phyloP scores from a whole-genome alignment of 495 filamentous ascomycete genomes.

The Neurospora sp. region DNA sequence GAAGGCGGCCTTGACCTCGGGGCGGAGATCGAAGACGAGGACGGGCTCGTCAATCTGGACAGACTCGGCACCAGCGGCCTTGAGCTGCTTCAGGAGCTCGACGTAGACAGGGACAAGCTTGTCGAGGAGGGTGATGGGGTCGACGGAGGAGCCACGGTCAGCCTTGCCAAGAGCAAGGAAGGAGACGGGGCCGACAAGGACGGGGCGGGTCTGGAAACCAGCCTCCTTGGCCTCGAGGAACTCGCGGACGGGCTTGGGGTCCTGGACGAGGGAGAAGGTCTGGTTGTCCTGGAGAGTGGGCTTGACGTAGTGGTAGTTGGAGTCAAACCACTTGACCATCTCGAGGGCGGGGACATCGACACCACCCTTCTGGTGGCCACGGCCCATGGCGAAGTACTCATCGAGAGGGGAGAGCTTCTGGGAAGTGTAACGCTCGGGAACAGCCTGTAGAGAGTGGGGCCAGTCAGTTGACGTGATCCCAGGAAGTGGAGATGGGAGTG shows the following conservation, averaged over 20 bases:
- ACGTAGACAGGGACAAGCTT: slow-evolving; percentile 88
- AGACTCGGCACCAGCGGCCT: slow-evolving; percentile 85
- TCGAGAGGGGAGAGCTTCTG: slow-evolving; percentile 78
- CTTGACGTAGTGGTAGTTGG: slow-evolving; percentile 99
- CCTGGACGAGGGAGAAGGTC: slow-evolving; percentile 74
- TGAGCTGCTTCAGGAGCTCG: slow-evolving; percentile 81
- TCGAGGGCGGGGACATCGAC: slow-evolving; percentile 91
- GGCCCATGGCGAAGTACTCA: slow-evolving; percentile 98
- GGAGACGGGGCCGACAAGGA: slow-evolving; percentile 89
- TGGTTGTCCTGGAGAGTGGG: slow-evolving; percentile 93
- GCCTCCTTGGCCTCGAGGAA: slow-evolving; percentile 96
- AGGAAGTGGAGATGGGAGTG: not conserved
- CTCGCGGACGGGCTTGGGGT: slow-evolving; percentile 88
- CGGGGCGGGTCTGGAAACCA: slow-evolving; percentile 84
- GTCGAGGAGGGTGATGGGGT: slow-evolving; percentile 85
- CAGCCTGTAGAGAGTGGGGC: slow-evolving; percentile 42
- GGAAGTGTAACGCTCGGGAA: slow-evolving; percentile 82
- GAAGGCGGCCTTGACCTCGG: slow-evolving; percentile 90
- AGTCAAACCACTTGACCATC: slow-evolving; percentile 99
- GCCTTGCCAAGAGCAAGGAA: slow-evolving; percentile 96
- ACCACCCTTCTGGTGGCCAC: slow-evolving; percentile 87
- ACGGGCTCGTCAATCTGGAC: slow-evolving; percentile 98
- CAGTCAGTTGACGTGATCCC: not conserved
- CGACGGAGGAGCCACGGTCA: slow-evolving; percentile 81
- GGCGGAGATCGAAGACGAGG: slow-evolving; percentile 82